Evolutionary conservation across 2,329 filamentous ascomycete species (phyloP), one percentile per base, ranked within the genome.

Genomic region (Ophiostoma populinum): DNA sequence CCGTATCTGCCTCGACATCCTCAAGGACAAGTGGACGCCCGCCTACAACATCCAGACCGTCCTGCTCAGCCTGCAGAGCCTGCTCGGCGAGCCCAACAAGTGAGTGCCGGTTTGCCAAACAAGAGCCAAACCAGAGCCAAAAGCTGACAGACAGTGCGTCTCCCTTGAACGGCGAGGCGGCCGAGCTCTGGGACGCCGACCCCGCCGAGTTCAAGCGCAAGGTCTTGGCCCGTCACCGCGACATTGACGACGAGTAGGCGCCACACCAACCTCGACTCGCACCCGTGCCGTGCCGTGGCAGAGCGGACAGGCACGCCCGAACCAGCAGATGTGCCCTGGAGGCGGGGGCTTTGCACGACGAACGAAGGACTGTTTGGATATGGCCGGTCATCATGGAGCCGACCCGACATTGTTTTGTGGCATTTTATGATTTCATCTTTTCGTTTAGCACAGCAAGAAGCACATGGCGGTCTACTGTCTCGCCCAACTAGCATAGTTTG

Each of bases 1-100:
- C 26, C 73, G 90, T 38, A 98, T 98, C 57, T 98, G 90, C 56
- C 67, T 98, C 41, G 92, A 98, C 52, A 98, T 98, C 46, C 67
- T 98, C 45, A 95, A 94, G 67, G 90, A 95, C 57, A 94, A 94
- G 63, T 98, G 90, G 90, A 93, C 85, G 40, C 85, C 90, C 13
- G 86, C 92, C 28, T 92, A 94, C 67, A 95, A 95, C 52, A 85
- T 92, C 42, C 82, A 92, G 56, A 92, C 80, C 31, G 82, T 98
- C 31, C 63, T 98, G 37, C 57, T 98, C 49, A 95, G 87, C 48
- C 59, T 98, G 57, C 90, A 98, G 60, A 94, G 86, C 57, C 62
- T 98, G 51, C 68, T 98, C 21, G 90, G 87, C 18, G 90, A 98
- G 59, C 90, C 90, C 24, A 98, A 98, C 62, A 98, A 98, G 90